A percentile compares a stretch with the other conserved stretches of the same genome.
Evolutionary conservation across 2,329 filamentous ascomycete genomes (phyloP).

Genomic region (Aspergillus texensis): DNA sequence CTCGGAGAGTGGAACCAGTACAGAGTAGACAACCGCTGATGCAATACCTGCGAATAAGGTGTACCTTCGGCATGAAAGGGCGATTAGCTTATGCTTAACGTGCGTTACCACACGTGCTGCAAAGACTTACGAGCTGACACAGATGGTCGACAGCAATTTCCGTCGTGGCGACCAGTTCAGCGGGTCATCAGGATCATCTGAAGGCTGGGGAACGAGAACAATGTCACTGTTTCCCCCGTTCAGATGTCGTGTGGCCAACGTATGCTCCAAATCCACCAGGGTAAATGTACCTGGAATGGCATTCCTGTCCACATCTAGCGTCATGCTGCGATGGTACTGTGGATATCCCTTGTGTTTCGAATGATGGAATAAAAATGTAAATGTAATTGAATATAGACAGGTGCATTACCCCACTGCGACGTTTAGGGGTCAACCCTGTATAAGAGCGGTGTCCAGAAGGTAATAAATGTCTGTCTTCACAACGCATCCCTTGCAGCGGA

Average conservation of each 20-base stretch:
- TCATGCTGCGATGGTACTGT: slow-evolving; percentile 22
- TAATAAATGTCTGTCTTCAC: neutral
- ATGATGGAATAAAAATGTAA: neutral
- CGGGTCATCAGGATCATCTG: slow-evolving; percentile 50
- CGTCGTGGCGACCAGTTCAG: slow-evolving; percentile 50
- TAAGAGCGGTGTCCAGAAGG: neutral
- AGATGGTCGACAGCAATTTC: slow-evolving; percentile 47
- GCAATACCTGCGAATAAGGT: slow-evolving; percentile 42
- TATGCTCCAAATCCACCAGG: slow-evolving; percentile 45
- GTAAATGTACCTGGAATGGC: slow-evolving; percentile 48
- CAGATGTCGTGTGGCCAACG: slow-evolving; percentile 34
- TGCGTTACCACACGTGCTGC: neutral
- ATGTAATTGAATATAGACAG: neutral
- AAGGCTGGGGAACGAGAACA: slow-evolving; percentile 47
- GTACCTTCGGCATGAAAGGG: slow-evolving; percentile 32
- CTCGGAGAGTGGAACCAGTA: slow-evolving; percentile 39
- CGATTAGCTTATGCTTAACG: neutral
- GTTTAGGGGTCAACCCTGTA: neutral
- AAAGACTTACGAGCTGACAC: slow-evolving; percentile 42
- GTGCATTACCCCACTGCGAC: neutral
- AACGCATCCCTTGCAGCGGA: slow-evolving; percentile 1
- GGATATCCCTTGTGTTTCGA: neutral
- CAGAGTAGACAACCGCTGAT: slow-evolving; percentile 43
- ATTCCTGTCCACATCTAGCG: slow-evolving; percentile 28
- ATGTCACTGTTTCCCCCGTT: slow-evolving; percentile 38